Percentiles rank a stretch among this genome's conserved stretches.
Evolutionary conservation across 345 rosid genomes (phyloP).

Genomic region (Lepidium aucheri): DNA sequence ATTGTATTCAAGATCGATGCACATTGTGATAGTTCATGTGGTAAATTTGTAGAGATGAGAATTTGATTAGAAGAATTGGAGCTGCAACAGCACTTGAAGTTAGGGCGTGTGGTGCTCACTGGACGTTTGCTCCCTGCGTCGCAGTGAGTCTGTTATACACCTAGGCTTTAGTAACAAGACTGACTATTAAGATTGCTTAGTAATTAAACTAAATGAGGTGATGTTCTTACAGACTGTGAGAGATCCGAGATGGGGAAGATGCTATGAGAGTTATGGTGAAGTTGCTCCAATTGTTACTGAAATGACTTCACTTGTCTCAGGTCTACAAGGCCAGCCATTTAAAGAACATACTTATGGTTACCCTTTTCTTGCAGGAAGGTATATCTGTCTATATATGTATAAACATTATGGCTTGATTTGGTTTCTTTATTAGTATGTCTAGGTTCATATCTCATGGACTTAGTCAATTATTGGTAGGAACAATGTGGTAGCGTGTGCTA

Average conservation of each 20-base stretch:
- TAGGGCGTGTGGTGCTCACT: slow-evolving; percentile 67
- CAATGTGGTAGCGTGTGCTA: not conserved
- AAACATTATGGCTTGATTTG: not conserved
- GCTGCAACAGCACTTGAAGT: slow-evolving; percentile 88
- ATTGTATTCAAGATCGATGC: not conserved
- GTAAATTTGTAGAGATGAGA: too few relatives aligned
- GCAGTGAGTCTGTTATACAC: slow-evolving; percentile 41
- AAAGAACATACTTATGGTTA: slow-evolving; percentile 31
- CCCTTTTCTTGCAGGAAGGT: slow-evolving; percentile 62
- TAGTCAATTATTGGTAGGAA: not conserved
- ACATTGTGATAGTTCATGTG: too few relatives aligned
- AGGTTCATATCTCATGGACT: not conserved
- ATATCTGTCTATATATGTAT: slow-evolving; percentile 8
- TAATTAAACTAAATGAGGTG: not conserved
- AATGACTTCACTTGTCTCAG: slow-evolving; percentile 56
- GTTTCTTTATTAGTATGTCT: not conserved
- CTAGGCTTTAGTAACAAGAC: not conserved
- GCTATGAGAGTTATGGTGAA: slow-evolving; percentile 80
- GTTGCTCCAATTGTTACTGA: slow-evolving; percentile 41
- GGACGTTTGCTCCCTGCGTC: slow-evolving; percentile 77
- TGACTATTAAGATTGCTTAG: not conserved
- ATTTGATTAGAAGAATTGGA: slow-evolving; percentile 58
- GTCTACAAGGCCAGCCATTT: slow-evolving; percentile 70
- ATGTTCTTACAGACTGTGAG: slow-evolving; percentile 2
- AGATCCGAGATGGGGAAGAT: slow-evolving; percentile 87